Base-by-base conservation (phyloP, 169 alveolate genomes). In the Plasmodium fragile region DNA sequence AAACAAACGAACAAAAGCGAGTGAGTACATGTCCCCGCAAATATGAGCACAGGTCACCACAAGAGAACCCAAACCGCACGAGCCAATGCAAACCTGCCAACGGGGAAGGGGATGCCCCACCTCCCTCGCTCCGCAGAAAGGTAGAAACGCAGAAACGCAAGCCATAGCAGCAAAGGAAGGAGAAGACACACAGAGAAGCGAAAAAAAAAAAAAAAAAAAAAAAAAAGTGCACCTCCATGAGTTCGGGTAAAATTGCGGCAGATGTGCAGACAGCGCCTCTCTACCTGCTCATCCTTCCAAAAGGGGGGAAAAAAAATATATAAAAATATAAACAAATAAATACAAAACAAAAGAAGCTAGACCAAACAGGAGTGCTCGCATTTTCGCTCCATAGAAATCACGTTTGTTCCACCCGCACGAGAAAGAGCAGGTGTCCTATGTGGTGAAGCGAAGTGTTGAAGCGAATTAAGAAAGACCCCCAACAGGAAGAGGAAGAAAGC, bases 131-230 rank as follows among this genome's bases (percentile, higher is more conserved):
- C 59, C 25, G 59, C 22, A 49, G 22, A 49, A 49, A 49, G 25
- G 59, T 6, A 49, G 22, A 49, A 49, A 11, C 3, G 59, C 25
- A 49, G 4, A 13, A 49, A 18, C 59, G 1, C 59, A 49, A 49
- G 59, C 59, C 59, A 10, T 49, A 16, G 59, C 59, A 16, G 18
- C 59, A 49, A 10, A 10, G 78, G 16, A 69, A 28, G 36, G 7
- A 30, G 41, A 70, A 70, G 41, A 70, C 79, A 30, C 41, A 30
- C 41, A 11, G 41, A 70, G n/a, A 3, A 70, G 36, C 41, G 41
- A 70, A n/a, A 70, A 70, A 70, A 70, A 70, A 70, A 70, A 70
- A 70, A 69, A 70, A 70, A 70, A 70, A 70, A 70, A 70, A 70
- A n/a, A 11, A 70, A 70, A n/a, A 11, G 11, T 11, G 59, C 59